These are phyloP conservation scores for Cyclocybe aegerita DNA, from an alignment of 768 basidiomycete species.

Conservation along the genomic window DNA sequence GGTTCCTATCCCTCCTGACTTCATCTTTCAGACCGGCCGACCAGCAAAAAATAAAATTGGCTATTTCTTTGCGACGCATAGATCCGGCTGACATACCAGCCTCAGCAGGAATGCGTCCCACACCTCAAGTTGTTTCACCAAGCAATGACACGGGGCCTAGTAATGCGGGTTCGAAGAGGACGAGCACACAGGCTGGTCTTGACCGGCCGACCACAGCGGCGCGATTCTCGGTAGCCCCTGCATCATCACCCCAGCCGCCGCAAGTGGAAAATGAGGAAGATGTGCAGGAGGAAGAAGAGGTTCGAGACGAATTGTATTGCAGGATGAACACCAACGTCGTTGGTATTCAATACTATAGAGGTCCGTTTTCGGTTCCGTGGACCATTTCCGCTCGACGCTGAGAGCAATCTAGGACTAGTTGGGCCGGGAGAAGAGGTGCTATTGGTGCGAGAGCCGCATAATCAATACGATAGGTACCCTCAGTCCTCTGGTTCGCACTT, in stretches of 20 bases:
- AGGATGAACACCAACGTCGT: conserved; percentile 63
- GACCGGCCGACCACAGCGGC: conserved; percentile 3
- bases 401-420: conserved; percentile 60
- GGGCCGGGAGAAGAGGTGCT: conserved; percentile 76
- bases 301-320: conserved; percentile 68
- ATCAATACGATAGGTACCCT: conserved; percentile 62
- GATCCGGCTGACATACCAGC: conserved; percentile 58
- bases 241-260: conserved; percentile 16
- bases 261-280: conserved; percentile 46
- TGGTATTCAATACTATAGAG: conserved; percentile 82
- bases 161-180: conserved; percentile 35
- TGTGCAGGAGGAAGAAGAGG: conserved; percentile 40
- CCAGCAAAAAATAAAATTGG: conserved; percentile 59
- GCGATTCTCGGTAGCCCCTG: not conserved
- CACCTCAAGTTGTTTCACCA: too few species aligned
- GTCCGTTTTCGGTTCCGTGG: conserved; percentile 26
- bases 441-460: conserved; percentile 64
- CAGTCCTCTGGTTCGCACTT: not conserved
- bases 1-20: not conserved
- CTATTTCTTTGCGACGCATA: conserved; percentile 52
- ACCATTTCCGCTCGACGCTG: conserved; percentile 5
- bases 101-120: conserved; percentile 29
- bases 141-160: too few species aligned
- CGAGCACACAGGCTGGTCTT: conserved; percentile 25
- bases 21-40: conserved; percentile 49